Percentiles rank a stretch among this genome's conserved stretches.
These are phyloP conservation scores for Syzygium aromaticum DNA, from an alignment of 345 rosid genomes.

Conservation along the genomic window DNA sequence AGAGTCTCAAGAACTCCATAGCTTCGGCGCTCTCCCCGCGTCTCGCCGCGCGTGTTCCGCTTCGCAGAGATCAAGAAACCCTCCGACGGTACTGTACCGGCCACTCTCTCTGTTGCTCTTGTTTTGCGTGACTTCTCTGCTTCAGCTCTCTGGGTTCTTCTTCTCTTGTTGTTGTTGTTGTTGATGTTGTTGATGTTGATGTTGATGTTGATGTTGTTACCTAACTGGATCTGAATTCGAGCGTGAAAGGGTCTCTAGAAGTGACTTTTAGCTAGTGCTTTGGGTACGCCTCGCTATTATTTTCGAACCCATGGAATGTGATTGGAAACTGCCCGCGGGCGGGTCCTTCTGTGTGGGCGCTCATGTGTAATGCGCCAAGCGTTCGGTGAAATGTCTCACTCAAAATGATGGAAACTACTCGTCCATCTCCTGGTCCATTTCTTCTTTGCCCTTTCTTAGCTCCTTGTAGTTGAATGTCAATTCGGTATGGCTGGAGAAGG, in stretches of 20 bases:
- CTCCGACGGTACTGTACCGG: neutral
- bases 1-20: neutral
- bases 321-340: neutral
- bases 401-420: neutral
- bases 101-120: neutral
- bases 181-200: neutral
- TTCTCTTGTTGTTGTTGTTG: neutral
- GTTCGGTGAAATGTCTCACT: neutral
- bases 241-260: neutral
- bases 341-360: neutral
- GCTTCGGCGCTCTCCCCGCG: neutral
- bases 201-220: neutral
- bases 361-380: neutral
- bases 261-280: neutral
- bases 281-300: neutral
- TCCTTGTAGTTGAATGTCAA: neutral
- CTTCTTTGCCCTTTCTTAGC: neutral
- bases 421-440: neutral
- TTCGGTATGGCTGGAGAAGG: neutral
- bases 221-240: neutral
- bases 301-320: neutral
- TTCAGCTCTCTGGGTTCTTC: neutral
- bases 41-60: neutral
- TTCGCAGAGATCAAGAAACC: neutral
- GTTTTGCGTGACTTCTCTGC: neutral